These are phyloP conservation scores for Quillaja saponaria DNA, from an alignment of 306 rosid genomes.

Conservation along the genomic window DNA sequence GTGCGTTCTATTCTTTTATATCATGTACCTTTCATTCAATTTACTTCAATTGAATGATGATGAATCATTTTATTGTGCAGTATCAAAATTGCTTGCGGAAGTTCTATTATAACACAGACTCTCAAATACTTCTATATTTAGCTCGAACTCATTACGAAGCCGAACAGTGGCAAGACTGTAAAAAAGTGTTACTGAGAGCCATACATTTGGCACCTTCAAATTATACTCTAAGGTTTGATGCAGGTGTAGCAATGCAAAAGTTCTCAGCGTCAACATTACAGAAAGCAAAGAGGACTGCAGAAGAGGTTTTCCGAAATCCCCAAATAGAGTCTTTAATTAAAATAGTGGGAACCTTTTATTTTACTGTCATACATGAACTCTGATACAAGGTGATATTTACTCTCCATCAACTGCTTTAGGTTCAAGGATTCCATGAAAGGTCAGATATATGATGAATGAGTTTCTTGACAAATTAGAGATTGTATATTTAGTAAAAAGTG, in stretches of 20 bases:
- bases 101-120: slow-evolving; percentile 87
- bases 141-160: slow-evolving; percentile 98
- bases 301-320: too few species aligned
- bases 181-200: slow-evolving; percentile 85
- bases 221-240: slow-evolving; percentile 95
- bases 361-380: not conserved
- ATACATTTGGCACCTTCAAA: slow-evolving; percentile 97
- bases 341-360: slow-evolving; percentile 8
- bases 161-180: slow-evolving; percentile 99
- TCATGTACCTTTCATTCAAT: slow-evolving; percentile 18
- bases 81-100: slow-evolving; percentile 98
- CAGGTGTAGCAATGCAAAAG: slow-evolving; percentile 96
- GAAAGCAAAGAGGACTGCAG: slow-evolving; percentile 89
- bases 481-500: not conserved
- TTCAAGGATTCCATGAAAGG: not conserved
- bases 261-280: slow-evolving; percentile 94
- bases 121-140: slow-evolving; percentile 89
- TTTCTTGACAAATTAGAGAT: not conserved
- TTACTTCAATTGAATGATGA: slow-evolving; percentile 30
- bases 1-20: slow-evolving; percentile 42
- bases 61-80: slow-evolving; percentile 58
- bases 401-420: not conserved
- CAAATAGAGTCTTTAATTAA: too few species aligned
- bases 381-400: not conserved
- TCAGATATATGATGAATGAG: not conserved